These are phyloP conservation scores for Serendipita sp. DNA, from an alignment of 768 basidiomycete genomes.

Conservation along the genomic window DNA sequence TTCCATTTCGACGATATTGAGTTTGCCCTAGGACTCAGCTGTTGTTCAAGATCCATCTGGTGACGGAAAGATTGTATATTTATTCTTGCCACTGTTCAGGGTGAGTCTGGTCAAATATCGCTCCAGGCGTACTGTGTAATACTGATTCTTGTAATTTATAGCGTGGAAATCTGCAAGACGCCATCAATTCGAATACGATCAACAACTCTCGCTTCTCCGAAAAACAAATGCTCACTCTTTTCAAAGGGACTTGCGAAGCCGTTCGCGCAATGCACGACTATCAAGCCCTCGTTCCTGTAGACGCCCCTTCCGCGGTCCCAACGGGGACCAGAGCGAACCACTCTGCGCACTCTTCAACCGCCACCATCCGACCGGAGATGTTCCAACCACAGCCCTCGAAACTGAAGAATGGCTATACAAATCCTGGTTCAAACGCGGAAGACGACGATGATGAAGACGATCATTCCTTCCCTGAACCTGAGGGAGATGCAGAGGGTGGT, in stretches of 20 bases:
- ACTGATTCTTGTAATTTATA: slow-evolving; percentile 17
- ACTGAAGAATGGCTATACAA: slow-evolving; percentile 9
- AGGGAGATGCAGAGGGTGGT: slow-evolving; percentile 57
- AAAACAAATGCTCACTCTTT: slow-evolving; percentile 71
- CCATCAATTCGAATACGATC: slow-evolving; percentile 72
- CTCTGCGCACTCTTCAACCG: slow-evolving; percentile 10
- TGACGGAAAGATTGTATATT: slow-evolving; percentile 87
- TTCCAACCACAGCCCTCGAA: slow-evolving; percentile 16
- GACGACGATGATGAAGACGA: slow-evolving; percentile 41
- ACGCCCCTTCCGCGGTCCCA: slow-evolving; percentile 14
- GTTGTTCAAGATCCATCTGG: slow-evolving; percentile 88
- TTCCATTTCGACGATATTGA: slow-evolving; percentile 5
- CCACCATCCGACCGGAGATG: slow-evolving; percentile 10
- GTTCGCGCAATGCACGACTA: slow-evolving; percentile 91
- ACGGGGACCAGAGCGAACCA: slow-evolving; percentile 10
- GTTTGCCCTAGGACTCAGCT: slow-evolving; percentile 56
- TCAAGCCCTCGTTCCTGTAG: slow-evolving; percentile 30
- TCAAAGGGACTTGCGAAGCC: slow-evolving; percentile 88
- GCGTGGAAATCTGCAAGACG: slow-evolving; percentile 91
- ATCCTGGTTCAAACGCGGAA: slow-evolving; percentile 21
- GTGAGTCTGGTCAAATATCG: slow-evolving; percentile 24
- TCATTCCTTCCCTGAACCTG: slow-evolving; percentile 57
- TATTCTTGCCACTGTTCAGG: slow-evolving; percentile 89
- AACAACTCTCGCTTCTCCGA: slow-evolving; percentile 76
- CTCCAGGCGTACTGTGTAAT: background rate